A percentile compares a stretch with the other conserved stretches of the same genome.
These are phyloP conservation scores for Chlamydomonas sp. DNA, from an alignment of 139 green algal genomes.

Conservation along the genomic window DNA sequence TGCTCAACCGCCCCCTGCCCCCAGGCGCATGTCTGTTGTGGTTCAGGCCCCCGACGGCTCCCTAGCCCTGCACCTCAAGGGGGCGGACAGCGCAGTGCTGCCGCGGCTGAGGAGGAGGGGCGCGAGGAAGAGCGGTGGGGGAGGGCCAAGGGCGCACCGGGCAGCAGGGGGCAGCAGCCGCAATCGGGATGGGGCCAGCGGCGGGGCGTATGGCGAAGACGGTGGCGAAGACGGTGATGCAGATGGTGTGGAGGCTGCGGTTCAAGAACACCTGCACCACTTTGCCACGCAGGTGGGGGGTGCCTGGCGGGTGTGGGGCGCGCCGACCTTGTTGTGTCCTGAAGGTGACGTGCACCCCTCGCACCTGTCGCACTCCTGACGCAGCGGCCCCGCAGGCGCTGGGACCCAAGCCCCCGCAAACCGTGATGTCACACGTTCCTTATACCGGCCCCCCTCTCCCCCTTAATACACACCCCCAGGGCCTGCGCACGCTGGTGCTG, in stretches of 20 bases:
- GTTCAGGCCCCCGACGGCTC: constrained; percentile 44
- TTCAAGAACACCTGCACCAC: not conserved
- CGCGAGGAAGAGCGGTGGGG: not conserved
- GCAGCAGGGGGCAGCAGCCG: not conserved
- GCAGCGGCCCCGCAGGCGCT: no score
- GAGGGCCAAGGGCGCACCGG: not conserved
- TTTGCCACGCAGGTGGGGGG: constrained; percentile 13
- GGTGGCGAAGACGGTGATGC: not conserved
- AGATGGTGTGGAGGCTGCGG: not conserved
- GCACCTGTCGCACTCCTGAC: not conserved
- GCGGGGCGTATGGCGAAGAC: no score
- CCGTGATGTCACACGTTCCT: no score
- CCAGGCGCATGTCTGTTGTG: constrained; percentile 73
- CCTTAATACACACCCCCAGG: not conserved
- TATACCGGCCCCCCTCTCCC: not conserved
- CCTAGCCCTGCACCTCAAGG: constrained; percentile 89
- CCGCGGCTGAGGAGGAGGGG: constrained; percentile 19
- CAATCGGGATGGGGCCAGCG: not conserved
- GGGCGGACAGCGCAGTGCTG: constrained; percentile 83
- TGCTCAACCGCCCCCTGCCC: not conserved
- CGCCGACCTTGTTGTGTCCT: no score
- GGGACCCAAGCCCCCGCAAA: no score
- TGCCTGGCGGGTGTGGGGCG: no score
- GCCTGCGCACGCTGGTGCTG: constrained; percentile 49
- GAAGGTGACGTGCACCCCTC: no score